Conservation (phyloP, 768 basidiomycete species). For the Galerina marginata region DNA sequence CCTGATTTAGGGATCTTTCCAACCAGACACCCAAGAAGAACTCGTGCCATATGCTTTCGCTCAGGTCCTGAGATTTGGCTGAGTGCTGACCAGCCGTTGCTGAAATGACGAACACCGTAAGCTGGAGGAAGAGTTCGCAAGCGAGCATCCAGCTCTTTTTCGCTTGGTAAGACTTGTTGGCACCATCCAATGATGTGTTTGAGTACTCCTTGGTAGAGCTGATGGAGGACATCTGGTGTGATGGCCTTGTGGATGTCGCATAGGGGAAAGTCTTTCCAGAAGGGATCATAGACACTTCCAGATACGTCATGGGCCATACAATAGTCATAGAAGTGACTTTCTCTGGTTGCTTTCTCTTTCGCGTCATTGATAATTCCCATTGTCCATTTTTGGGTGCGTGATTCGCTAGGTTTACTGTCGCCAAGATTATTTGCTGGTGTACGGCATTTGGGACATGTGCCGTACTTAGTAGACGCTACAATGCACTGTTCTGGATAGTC, state of each 20-base stretch:
- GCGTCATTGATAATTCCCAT: neutral
- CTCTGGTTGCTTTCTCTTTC: neutral
- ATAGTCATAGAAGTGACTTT: neutral
- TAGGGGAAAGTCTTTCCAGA: constrained; percentile 19
- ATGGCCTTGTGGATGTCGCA: constrained; percentile 17
- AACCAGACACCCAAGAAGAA: constrained; percentile 32
- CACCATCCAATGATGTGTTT: constrained; percentile 19
- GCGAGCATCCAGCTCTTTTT: constrained; percentile 20
- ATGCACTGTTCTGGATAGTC: constrained; percentile 48
- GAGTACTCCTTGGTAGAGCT: constrained; percentile 22
- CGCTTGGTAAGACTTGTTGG: neutral
- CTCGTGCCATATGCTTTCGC: constrained; percentile 38
- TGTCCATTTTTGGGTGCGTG: neutral
- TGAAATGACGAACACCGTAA: constrained; percentile 39
- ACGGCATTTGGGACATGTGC: constrained; percentile 21
- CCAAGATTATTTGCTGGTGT: constrained; percentile 7
- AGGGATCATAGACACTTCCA: constrained; percentile 14
- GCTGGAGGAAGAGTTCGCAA: constrained; percentile 38
- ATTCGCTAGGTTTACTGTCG: neutral
- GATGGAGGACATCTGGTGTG: constrained; percentile 24
- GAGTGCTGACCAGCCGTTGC: constrained; percentile 42
- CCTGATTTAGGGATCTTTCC: constrained; percentile 17
- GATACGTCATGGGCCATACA: constrained; percentile 14
- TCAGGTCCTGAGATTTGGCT: constrained; percentile 46
- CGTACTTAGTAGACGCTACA: constrained; percentile 29